Conservation (phyloP, 768 basidiomycete genomes). For the Imleria badia region DNA sequence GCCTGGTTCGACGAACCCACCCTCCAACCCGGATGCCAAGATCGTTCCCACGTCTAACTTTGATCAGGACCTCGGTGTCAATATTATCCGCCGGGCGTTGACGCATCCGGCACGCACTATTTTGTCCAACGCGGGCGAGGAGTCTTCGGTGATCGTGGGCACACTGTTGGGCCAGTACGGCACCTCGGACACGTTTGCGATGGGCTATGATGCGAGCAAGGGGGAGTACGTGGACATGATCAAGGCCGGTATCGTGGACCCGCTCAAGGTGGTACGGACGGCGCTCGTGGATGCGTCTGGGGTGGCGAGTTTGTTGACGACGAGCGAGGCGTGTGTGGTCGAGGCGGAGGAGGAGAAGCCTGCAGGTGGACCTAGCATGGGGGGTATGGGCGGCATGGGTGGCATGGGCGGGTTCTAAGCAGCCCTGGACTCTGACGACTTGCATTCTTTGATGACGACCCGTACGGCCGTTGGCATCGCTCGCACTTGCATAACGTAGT, state of each 20-base stretch:
- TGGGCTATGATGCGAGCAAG: slow-evolving; percentile 90
- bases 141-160: slow-evolving; percentile 90
- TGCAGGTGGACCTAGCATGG: slow-evolving; percentile 52
- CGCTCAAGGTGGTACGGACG: slow-evolving; percentile 92
- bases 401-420: slow-evolving; percentile 52
- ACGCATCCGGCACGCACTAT: slow-evolving; percentile 85
- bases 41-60: slow-evolving; percentile 86
- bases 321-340: slow-evolving; percentile 89
- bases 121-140: slow-evolving; percentile 92
- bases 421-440: background rate
- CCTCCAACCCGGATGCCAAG: slow-evolving; percentile 55
- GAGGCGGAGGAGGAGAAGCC: slow-evolving; percentile 84
- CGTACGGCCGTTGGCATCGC: background rate
- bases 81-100: slow-evolving; percentile 92
- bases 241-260: slow-evolving; percentile 91
- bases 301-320: slow-evolving; percentile 92
- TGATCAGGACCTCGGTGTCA: slow-evolving; percentile 94
- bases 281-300: slow-evolving; percentile 90
- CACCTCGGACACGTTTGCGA: slow-evolving; percentile 70
- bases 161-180: slow-evolving; percentile 72
- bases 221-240: slow-evolving; percentile 97
- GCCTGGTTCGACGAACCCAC: slow-evolving; percentile 45
- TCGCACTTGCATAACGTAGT: slow-evolving; percentile 15
- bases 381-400: slow-evolving; percentile 61
- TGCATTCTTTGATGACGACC: background rate